Base-by-base conservation (phyloP, 139 green algal species). In the Micractinium sp. region DNA sequence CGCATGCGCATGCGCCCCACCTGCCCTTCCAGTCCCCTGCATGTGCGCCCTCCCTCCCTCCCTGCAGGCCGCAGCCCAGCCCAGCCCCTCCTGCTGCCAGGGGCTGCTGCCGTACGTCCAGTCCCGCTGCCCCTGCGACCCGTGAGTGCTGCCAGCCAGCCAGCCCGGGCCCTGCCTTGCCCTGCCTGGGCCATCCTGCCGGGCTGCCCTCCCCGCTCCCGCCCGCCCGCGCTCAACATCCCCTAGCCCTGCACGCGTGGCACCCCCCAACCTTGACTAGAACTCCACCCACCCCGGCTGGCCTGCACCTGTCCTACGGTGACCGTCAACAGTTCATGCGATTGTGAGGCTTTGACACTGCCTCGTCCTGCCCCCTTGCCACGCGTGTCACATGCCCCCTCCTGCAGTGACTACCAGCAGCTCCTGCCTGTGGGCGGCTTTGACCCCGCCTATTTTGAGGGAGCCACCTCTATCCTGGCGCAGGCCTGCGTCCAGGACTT, bases 371-470 rank as follows among this genome's bases (percentile, higher is more conserved):
- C 27, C 29, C 14, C 15, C 60, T 16, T 67, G 60, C 60, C 60
- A 23, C 20, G 63, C 18, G 63, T 71, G 63, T 56, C 47, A 56
- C 47, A 56, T 16, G 9, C 63, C 20, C 63, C 7, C 63, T 71
- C 63, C 83, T 81, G 82, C 82, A 87, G 82, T 0, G 82, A 60
- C 22, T 90, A 88, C 53, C 75, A 79, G 78, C 87, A 85, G 75
- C 56, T 87, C 31, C 87, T 86, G 33, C 77, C 87, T 1, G 79
- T 86, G 23, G 75, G 75, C 2, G 87, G 87, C 0, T 86, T 87
- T 33, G 36, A 60, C 60, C 67, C 87, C 29, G 77, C 53, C 23
- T 90, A 90, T 29, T 90, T 90, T 23, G 87, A 90, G 74, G 87
- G 87, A 5, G 87, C 77, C 16, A 86, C 87, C 9, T 27, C 53